phyloP scores from a whole-genome alignment of 2,329 filamentous ascomycete species.

The Neonectria coccinea region DNA sequence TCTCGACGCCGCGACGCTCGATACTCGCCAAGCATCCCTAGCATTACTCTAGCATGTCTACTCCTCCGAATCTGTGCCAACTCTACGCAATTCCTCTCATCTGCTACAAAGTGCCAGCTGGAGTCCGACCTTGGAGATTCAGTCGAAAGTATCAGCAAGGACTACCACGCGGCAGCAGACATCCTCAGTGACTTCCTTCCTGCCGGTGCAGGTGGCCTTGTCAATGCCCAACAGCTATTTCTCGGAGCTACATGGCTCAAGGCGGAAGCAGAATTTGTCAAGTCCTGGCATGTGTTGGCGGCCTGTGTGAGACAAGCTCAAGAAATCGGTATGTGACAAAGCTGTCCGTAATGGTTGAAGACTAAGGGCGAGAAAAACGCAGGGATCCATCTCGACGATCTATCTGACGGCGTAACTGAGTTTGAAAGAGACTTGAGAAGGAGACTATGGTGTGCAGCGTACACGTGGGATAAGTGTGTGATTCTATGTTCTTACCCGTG shows the following conservation, averaged over 20 bases:
- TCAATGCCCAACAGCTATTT: slow-evolving; percentile 9
- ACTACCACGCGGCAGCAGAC: slow-evolving; percentile 2
- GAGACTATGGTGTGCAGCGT: slow-evolving; percentile 2
- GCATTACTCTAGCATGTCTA: neutral
- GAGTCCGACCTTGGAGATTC: slow-evolving; percentile 10
- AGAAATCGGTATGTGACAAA: neutral
- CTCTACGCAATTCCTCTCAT: neutral
- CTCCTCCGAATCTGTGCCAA: slow-evolving; percentile 3
- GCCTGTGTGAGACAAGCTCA: slow-evolving; percentile 6
- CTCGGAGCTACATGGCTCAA: slow-evolving; percentile 6
- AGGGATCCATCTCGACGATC: slow-evolving; percentile 2
- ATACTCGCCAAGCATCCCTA: neutral
- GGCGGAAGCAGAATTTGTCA: slow-evolving; percentile 4
- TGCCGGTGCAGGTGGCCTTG: neutral
- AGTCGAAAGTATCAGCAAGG: neutral
- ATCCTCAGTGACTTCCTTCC: slow-evolving; percentile 3
- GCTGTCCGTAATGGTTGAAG: neutral
- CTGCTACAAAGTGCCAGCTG: neutral
- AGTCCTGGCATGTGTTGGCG: slow-evolving; percentile 7
- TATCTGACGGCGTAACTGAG: neutral
- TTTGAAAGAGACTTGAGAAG: slow-evolving; percentile 11
- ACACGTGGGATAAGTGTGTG: slow-evolving; percentile 4
- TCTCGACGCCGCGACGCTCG: neutral
- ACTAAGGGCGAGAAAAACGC: neutral
- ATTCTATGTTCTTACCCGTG: neutral